Evolutionary conservation across 2,329 filamentous ascomycete species (phyloP).

Genomic region (Blumeria hordei): DNA sequence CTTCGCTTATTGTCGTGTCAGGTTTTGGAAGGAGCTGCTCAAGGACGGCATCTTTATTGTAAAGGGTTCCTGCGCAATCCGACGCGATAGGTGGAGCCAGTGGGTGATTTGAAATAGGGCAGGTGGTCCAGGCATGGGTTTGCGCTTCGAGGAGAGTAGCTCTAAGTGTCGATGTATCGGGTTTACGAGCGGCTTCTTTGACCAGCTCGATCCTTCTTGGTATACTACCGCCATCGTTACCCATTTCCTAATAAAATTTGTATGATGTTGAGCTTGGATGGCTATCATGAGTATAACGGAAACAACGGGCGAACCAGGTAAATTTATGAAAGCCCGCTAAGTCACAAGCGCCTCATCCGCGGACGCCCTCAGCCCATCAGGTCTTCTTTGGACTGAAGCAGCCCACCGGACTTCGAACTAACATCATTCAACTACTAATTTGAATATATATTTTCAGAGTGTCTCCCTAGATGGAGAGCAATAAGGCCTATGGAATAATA

Average conservation of each 20-base stretch:
- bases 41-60: conserved; percentile 84
- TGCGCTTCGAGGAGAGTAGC: conserved; percentile 68
- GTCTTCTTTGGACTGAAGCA: no score
- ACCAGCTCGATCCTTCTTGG: conserved; percentile 90
- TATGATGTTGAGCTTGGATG: background rate
- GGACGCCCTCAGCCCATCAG: no score
- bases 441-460: no score
- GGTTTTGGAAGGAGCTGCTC: conserved; percentile 35
- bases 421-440: no score
- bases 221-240: conserved; percentile 93
- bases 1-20: conserved; percentile 30
- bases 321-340: no score
- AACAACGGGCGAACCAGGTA: no score
- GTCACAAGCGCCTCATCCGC: no score
- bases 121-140: conserved; percentile 65
- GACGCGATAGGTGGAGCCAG: conserved; percentile 50
- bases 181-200: conserved; percentile 66
- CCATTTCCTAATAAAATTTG: conserved; percentile 35
- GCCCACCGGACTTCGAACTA: no score
- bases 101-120: conserved; percentile 59
- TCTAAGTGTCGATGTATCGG: conserved; percentile 68
- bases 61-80: conserved; percentile 61
- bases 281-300: no score
- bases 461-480: background rate
- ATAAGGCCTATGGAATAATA: background rate